Base-by-base conservation (phyloP, 2,329 filamentous ascomycete genomes). In the Elsinoe arachidis region DNA sequence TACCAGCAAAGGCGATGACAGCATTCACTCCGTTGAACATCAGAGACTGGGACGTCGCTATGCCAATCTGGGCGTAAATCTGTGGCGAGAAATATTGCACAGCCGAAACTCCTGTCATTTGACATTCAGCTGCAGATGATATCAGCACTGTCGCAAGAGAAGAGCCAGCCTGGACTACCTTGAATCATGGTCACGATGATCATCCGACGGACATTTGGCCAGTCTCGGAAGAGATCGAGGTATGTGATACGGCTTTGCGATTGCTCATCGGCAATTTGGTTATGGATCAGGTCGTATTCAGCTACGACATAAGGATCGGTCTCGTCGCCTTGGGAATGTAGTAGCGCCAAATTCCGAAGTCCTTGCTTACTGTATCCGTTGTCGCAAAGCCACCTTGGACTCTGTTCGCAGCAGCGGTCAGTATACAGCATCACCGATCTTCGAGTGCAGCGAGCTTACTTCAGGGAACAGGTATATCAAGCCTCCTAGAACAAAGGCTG, bases 51-150 rank as follows among this genome's bases (percentile, higher is more conserved):
- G 57, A 54, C 2, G 63, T 64, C 5, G 57, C 51, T 10, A 65
- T 63, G 9, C 63, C 64, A 12, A 66, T 60, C 56, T 65, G 59
- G 3, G 44, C 57, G 51, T 62, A 66, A 44, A 67, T 67, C 33
- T 61, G 57, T 3, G 63, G 63, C 2, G 57, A 59, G 63, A 64
- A 67, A 46, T 67, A 67, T 55, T 67, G 66, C 26, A 67, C 65
- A 3, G 65, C 64, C 17, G 55, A 60, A n/a, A 68, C 61, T 9
- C 65, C 64, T 2, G 66, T 68, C 65, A 68, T 67, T 56, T 68
- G 66, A 35, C 46, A 51, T 35, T 51, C 46, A 10, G 46, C 46
- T 51, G 21, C 33, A 5, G 2, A 35, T 34, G 10, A 30, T 30
- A 30, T 30, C 26, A 30, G 26, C 26, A 30, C 5, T 30, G 26